Evolutionary conservation across 306 rosid species (phyloP), one percentile per base, ranked within the genome.

Genomic region (Cicer arietinum): DNA sequence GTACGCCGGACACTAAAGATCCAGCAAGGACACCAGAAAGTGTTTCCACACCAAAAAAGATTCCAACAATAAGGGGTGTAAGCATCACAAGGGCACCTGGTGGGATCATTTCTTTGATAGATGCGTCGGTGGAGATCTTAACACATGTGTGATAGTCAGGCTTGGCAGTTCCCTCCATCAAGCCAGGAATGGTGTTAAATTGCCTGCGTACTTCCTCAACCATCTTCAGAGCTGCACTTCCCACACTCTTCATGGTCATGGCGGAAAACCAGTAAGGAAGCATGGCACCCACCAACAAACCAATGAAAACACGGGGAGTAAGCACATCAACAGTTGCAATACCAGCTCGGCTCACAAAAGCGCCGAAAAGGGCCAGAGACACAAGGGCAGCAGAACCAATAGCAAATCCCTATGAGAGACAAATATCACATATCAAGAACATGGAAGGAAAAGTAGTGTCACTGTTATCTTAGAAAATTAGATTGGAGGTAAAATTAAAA

Each of bases 181-280:
- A 87, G 47, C 99, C 99, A 0, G 92, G 93, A 71, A 95, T 95
- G 86, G 93, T 85, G 51, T 90, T 89, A 87, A 95, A 95, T 76
- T 95, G 98, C 73, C 98, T 83, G 61, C 97, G 91, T 1, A 95
- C 99, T 84, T 95, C 99, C 87, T 95, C 98, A 77, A 95, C 99
- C 99, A 95, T 95, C 89, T 90, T 89, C 1, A 95, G 82, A 22
- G 99, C 99, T 42, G 98, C 99, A 61, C 89, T 95, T 81, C 99
- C 99, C 64, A 95, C 98, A 74, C 98, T 95, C 89, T 95, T 95
- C 99, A 92, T 89, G 53, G 98, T 95, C 98, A 92, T 95, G 77
- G 99, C 96, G 59, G 98, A 95, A 84, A 95, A 95, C 98, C 99
- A 95, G 79, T 92, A 95, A 2, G 99, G 99, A 77, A 95, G 97